Conservation (phyloP, 2,329 filamentous ascomycete species). For the Phialophora tarda region DNA sequence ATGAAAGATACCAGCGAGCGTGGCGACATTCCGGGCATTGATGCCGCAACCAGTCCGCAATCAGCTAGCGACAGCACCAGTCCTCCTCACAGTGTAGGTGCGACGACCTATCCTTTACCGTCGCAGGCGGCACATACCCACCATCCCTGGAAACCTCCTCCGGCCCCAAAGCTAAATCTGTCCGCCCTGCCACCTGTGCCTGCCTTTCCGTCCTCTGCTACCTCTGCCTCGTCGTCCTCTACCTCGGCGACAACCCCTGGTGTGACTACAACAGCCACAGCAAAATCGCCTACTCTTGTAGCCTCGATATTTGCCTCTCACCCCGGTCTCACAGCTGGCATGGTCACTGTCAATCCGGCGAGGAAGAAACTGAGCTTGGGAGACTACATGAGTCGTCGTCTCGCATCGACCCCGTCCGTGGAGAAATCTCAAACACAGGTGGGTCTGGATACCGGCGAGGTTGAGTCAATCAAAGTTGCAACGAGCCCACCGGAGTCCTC, state of each 20-base stretch:
- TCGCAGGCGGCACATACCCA: constrained; percentile 40
- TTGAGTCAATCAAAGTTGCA: constrained; percentile 10
- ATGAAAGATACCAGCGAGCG: constrained; percentile 51
- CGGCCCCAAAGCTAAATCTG: constrained; percentile 47
- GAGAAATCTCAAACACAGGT: constrained; percentile 49
- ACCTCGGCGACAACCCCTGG: constrained; percentile 38
- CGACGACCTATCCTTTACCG: constrained; percentile 35
- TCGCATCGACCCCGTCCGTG: constrained; percentile 47
- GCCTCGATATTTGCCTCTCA: constrained; percentile 40
- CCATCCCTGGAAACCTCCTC: constrained; percentile 29
- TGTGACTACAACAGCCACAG: constrained; percentile 42
- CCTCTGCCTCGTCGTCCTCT: constrained; percentile 43
- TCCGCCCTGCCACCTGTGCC: constrained; percentile 43
- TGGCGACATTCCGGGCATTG: background rate
- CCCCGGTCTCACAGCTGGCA: constrained; percentile 38
- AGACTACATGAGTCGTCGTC: constrained; percentile 53
- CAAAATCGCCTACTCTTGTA: constrained; percentile 43
- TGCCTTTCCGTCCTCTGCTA: constrained; percentile 34
- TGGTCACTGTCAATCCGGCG: constrained; percentile 53
- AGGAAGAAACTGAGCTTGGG: constrained; percentile 59
- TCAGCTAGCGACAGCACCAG: constrained; percentile 13
- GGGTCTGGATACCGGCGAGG: constrained; percentile 15
- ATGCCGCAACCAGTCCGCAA: constrained; percentile 7
- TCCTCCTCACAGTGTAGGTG: constrained; percentile 27
- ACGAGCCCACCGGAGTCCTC: constrained; percentile 25